Evolutionary conservation across 768 basidiomycete species (phyloP).

Genomic region (Rhizopogon sp.): DNA sequence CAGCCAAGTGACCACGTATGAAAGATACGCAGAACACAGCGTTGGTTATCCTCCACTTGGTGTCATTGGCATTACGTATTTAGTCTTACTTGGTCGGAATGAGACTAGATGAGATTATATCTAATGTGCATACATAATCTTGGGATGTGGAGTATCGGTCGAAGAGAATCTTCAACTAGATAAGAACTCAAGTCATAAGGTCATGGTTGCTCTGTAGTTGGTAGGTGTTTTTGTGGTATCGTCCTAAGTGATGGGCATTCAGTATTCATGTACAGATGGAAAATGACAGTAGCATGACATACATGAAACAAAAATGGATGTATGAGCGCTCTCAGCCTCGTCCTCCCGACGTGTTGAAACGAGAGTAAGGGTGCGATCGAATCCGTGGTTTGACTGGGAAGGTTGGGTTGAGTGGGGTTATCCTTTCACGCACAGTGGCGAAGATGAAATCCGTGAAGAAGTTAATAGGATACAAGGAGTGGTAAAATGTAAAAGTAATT

Average conservation of each 20-base stretch:
- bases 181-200: not conserved
- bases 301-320: not conserved
- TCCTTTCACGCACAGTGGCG: not conserved
- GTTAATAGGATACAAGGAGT: not conserved
- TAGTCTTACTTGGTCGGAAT: not conserved
- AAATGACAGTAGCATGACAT: not conserved
- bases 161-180: not conserved
- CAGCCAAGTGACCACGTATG: not conserved
- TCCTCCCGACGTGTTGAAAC: conserved; percentile 52
- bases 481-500: no score
- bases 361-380: conserved; percentile 60
- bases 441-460: conserved; percentile 3
- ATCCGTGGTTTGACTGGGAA: conserved; percentile 65
- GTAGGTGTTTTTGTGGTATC: not conserved
- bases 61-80: no score
- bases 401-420: conserved; percentile 2
- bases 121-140: not conserved
- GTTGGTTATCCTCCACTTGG: not conserved
- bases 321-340: conserved; percentile 28
- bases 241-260: not conserved
- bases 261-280: not conserved
- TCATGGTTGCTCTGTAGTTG: not conserved
- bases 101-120: not conserved
- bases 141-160: not conserved
- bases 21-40: not conserved